These are phyloP conservation scores for Trichoderma cornu-damae DNA, from an alignment of 2,329 filamentous ascomycete genomes.

Conservation along the genomic window DNA sequence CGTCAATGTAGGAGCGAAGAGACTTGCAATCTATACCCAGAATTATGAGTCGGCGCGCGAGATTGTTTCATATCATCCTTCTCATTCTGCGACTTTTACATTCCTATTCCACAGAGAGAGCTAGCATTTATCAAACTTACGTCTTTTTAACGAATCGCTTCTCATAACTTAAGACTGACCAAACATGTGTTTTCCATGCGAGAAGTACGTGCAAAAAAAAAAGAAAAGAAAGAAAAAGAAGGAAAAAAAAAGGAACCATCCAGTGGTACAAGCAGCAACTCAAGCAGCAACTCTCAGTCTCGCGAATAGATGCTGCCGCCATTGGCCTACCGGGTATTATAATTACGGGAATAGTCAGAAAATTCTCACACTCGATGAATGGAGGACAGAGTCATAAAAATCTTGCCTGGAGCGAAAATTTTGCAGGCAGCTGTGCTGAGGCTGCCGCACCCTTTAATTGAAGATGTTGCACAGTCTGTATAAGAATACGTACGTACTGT, in stretches of 20 bases:
- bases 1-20: not conserved
- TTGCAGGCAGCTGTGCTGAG: too few species aligned
- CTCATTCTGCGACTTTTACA: not conserved
- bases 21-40: not conserved
- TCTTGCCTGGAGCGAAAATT: too few species aligned
- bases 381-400: too few species aligned
- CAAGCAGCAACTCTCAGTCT: not conserved
- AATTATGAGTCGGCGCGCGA: not conserved
- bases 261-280: not conserved
- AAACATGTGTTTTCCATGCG: not conserved
- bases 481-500: slow-evolving; percentile 5
- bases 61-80: not conserved
- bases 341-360: too few species aligned
- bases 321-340: too few species aligned
- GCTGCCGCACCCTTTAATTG: too few species aligned
- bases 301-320: too few species aligned
- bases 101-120: not conserved
- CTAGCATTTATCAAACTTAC: not conserved
- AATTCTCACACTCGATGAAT: too few species aligned
- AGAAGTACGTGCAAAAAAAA: too few species aligned
- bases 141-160: not conserved
- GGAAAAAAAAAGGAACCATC: too few species aligned
- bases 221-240: too few species aligned
- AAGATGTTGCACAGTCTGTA: not conserved
- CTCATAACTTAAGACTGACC: not conserved